Conservation (phyloP, 2,329 filamentous ascomycete genomes). For the Neophaeococcomyces aloes region DNA sequence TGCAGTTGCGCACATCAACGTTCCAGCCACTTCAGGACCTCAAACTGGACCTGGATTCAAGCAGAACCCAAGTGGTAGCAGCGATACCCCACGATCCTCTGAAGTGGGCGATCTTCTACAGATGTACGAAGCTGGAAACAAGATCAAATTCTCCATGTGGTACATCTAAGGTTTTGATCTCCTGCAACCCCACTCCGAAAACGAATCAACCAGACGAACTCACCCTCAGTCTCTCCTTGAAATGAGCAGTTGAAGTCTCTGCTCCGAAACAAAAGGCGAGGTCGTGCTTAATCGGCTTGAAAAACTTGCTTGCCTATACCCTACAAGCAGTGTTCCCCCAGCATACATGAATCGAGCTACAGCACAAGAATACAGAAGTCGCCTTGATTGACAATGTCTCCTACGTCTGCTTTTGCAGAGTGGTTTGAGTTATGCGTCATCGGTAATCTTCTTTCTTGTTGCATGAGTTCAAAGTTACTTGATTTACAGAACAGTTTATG, state of each 20-base stretch:
- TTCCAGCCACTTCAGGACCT: constrained; percentile 30
- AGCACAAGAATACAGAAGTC: background rate
- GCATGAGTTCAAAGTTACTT: no score
- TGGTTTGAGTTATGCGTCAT: constrained; percentile 6
- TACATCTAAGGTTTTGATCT: constrained; percentile 25
- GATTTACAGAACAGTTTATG: no score
- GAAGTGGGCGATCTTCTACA: constrained; percentile 28
- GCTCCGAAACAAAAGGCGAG: constrained; percentile 21
- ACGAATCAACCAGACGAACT: background rate
- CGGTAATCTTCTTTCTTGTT: constrained; percentile 1
- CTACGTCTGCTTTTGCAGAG: constrained; percentile 6
- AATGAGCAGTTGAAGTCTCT: constrained; percentile 22
- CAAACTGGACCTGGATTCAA: constrained; percentile 31
- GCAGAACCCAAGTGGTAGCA: constrained; percentile 22
- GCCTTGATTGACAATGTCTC: constrained; percentile 1
- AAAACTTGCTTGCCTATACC: background rate
- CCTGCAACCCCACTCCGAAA: background rate
- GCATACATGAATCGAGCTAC: background rate
- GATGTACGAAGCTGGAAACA: constrained; percentile 18
- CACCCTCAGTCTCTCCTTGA: constrained; percentile 4
- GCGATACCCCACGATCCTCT: constrained; percentile 22
- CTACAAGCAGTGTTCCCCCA: background rate
- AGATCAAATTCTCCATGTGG: constrained; percentile 29
- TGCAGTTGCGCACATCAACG: constrained; percentile 62
- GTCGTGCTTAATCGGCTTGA: constrained; percentile 16